These are phyloP conservation scores for Anthracocystis panici-leucophaei DNA, from an alignment of 1,284 basidiomycete genomes.

Conservation along the genomic window DNA sequence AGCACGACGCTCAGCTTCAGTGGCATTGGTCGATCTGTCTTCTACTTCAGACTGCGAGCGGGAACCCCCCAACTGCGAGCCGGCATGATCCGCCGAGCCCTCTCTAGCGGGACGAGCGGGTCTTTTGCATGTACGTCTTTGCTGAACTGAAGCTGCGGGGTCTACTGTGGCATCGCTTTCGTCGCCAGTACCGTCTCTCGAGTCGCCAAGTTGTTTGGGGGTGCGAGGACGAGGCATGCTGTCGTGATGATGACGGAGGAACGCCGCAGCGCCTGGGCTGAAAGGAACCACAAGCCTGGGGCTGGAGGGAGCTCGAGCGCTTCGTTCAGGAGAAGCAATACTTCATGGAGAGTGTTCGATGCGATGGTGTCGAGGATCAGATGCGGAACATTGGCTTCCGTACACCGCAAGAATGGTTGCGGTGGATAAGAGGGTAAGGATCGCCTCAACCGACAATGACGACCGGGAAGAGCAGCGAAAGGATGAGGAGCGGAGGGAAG, in stretches of 20 bases:
- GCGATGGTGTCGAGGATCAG: neutral
- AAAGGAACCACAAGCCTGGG: neutral
- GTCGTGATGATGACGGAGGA: neutral
- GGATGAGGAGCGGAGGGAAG: slow-evolving; percentile 1
- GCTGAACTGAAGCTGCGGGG: slow-evolving; percentile 10
- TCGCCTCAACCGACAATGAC: neutral
- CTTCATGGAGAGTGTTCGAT: slow-evolving; percentile 9
- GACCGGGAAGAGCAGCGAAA: neutral
- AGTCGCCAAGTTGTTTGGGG: slow-evolving; percentile 10
- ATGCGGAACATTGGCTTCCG: neutral
- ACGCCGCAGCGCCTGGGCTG: slow-evolving; percentile 9
- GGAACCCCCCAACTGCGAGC: neutral
- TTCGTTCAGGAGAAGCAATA: neutral
- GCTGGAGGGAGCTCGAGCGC: neutral
- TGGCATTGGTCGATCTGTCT: neutral
- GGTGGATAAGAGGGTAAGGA: neutral
- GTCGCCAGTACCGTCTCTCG: slow-evolving; percentile 26
- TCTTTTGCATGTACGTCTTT: slow-evolving; percentile 34
- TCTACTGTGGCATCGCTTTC: slow-evolving; percentile 31
- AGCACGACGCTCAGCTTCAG: slow-evolving; percentile 4
- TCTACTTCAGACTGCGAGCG: slow-evolving; percentile 4
- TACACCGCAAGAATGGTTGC: slow-evolving; percentile 5
- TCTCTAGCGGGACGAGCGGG: slow-evolving; percentile 24
- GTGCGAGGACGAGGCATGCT: slow-evolving; percentile 27
- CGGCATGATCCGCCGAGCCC: slow-evolving; percentile 17